These are phyloP conservation scores for Boletus vinaceobasis DNA, from an alignment of 768 basidiomycete genomes.

Conservation along the genomic window DNA sequence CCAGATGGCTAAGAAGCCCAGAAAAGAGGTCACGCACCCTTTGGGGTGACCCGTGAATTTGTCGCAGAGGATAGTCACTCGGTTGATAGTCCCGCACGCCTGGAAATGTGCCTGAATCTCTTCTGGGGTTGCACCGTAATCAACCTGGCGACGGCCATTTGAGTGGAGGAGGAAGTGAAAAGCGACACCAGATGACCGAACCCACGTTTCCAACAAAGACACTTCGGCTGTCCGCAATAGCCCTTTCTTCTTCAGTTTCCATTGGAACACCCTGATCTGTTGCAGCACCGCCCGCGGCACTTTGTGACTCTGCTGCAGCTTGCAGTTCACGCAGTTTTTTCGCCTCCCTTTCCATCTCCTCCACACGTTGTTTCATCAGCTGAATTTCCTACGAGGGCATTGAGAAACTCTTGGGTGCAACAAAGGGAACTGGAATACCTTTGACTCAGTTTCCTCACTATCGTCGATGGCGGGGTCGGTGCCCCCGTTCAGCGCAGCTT, in stretches of 20 bases:
- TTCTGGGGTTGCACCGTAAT: conserved; percentile 95
- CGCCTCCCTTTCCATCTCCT: conserved; percentile 91
- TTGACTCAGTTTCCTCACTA: conserved; percentile 62
- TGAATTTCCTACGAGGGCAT: conserved; percentile 64
- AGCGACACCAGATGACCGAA: conserved; percentile 13
- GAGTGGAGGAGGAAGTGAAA: conserved; percentile 9
- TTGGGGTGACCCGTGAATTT: conserved; percentile 99
- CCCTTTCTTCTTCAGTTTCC: conserved; percentile 84
- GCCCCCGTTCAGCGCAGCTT: conserved; percentile 34
- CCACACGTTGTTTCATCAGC: conserved; percentile 88
- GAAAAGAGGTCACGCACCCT: conserved; percentile 55
- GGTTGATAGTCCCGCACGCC: conserved; percentile 96
- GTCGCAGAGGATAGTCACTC: conserved; percentile 98
- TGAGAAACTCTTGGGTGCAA: conserved; percentile 13
- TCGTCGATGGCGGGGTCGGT: conserved; percentile 43
- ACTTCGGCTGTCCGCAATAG: conserved; percentile 78
- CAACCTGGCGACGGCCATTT: conserved; percentile 61
- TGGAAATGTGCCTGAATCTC: conserved; percentile 98
- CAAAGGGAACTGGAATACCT: conserved; percentile 35
- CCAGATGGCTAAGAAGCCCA: conserved; percentile 1
- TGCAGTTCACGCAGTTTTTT: conserved; percentile 85
- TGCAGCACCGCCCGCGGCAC: conserved; percentile 41
- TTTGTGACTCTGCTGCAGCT: conserved; percentile 65
- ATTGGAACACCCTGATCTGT: conserved; percentile 49
- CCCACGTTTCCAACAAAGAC: conserved; percentile 95